These are phyloP conservation scores for Ophiocytium majus DNA, from an alignment of 352 stramenopile species.

Conservation along the genomic window DNA sequence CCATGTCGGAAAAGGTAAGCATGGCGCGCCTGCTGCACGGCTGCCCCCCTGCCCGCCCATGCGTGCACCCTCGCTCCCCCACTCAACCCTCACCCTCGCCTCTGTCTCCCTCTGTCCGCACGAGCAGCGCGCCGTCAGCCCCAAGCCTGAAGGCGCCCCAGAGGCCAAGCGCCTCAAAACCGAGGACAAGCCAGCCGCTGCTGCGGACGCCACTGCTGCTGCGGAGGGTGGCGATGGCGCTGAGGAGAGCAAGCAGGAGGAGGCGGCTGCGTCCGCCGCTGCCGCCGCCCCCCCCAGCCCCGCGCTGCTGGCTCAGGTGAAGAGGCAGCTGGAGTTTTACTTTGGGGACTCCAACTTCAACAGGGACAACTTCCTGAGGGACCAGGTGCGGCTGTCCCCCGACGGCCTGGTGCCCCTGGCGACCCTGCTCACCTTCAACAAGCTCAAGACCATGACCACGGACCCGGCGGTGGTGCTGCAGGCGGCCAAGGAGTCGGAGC, in stretches of 20 bases:
- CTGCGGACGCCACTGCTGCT: background rate
- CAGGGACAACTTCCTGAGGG: conserved; percentile 50
- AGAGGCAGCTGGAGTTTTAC: conserved; percentile 54
- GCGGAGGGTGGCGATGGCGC: background rate
- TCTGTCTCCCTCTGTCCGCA: too few species aligned
- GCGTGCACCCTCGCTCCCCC: too few species aligned
- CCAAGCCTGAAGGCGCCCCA: too few species aligned
- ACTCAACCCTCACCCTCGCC: too few species aligned
- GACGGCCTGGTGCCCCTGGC: conserved; percentile 33
- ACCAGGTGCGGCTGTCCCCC: conserved; percentile 33
- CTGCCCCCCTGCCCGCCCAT: too few species aligned
- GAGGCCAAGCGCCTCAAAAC: background rate
- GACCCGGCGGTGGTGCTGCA: background rate
- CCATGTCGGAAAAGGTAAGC: too few species aligned
- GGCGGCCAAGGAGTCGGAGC: background rate
- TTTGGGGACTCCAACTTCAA: conserved; percentile 51
- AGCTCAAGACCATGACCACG: conserved; percentile 37
- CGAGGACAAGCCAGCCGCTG: background rate
- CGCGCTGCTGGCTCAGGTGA: background rate
- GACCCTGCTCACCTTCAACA: conserved; percentile 53
- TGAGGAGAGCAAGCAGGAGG: conserved; percentile 18
- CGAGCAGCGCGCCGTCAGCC: too few species aligned
- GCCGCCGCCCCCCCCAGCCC: too few species aligned
- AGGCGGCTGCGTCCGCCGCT: too few species aligned
- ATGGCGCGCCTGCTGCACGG: too few species aligned